Conservation (phyloP, 768 basidiomycete species). For the Tephrocybe sp. region DNA sequence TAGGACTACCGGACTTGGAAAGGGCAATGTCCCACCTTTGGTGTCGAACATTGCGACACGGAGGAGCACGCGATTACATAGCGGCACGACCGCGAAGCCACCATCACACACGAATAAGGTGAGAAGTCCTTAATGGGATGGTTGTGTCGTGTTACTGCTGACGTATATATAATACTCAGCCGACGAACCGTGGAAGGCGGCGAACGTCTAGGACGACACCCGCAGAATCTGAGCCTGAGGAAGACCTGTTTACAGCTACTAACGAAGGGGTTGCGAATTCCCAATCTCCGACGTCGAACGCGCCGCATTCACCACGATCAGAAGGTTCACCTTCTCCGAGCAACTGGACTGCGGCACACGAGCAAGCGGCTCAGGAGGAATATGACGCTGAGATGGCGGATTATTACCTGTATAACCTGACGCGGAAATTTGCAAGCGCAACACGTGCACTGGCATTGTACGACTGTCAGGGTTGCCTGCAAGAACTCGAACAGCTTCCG, state of each 20-base stretch:
- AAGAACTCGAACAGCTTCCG: slow-evolving; percentile 76
- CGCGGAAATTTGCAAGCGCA: slow-evolving; percentile 79
- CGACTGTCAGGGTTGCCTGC: slow-evolving; percentile 71
- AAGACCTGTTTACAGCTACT: slow-evolving; percentile 42
- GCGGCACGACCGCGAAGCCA: slow-evolving; percentile 52
- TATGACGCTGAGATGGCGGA: slow-evolving; percentile 77
- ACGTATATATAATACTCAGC: slow-evolving; percentile 19
- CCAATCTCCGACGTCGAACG: slow-evolving; percentile 56
- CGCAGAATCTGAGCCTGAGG: slow-evolving; percentile 70
- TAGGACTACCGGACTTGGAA: slow-evolving; percentile 52
- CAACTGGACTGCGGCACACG: slow-evolving; percentile 62
- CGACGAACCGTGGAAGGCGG: slow-evolving; percentile 54
- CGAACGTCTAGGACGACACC: slow-evolving; percentile 53
- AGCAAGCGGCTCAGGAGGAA: slow-evolving; percentile 68
- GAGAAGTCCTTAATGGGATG: slow-evolving; percentile 6
- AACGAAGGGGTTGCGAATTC: slow-evolving; percentile 51
- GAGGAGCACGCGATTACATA: slow-evolving; percentile 71
- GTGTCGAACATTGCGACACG: slow-evolving; percentile 50
- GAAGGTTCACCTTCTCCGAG: slow-evolving; percentile 64
- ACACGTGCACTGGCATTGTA: slow-evolving; percentile 72
- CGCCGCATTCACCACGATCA: slow-evolving; percentile 59
- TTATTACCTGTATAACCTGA: slow-evolving; percentile 76
- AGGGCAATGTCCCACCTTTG: slow-evolving; percentile 45
- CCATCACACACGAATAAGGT: slow-evolving; percentile 53
- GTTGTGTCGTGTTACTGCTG: slow-evolving; percentile 4